A percentile compares a stretch with the other conserved stretches of the same genome.
These are phyloP conservation scores for Claviceps monticola DNA, from an alignment of 2,329 filamentous ascomycete species.

Conservation along the genomic window DNA sequence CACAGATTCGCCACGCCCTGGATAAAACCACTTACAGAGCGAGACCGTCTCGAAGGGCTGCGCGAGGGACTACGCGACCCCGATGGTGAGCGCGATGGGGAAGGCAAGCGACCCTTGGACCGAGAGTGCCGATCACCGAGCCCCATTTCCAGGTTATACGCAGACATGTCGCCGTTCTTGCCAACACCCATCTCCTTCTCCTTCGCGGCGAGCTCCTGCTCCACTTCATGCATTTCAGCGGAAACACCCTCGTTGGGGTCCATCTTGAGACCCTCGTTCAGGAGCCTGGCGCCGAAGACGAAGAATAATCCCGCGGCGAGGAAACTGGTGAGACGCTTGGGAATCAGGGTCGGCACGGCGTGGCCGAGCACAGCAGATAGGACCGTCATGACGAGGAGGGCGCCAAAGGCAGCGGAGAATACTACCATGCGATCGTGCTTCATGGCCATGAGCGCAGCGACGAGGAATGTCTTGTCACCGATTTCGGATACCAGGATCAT, in stretches of 20 bases:
- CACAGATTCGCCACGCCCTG: constrained; percentile 72
- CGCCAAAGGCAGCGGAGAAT: constrained; percentile 87
- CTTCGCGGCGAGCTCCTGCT: constrained; percentile 85
- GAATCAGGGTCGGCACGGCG: constrained; percentile 76
- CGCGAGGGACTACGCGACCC: constrained; percentile 48
- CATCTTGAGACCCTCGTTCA: constrained; percentile 82
- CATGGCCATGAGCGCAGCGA: constrained; percentile 98
- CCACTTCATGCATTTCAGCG: constrained; percentile 97
- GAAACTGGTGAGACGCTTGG: constrained; percentile 81
- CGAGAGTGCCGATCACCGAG: constrained; percentile 56
- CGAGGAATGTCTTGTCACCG: constrained; percentile 96
- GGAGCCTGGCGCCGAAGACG: constrained; percentile 71
- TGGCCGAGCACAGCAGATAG: constrained; percentile 88
- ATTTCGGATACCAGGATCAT: constrained; percentile 98
- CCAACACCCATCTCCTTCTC: constrained; percentile 57
- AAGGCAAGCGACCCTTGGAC: constrained; percentile 63
- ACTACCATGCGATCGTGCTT: constrained; percentile 87
- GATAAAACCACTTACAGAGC: constrained; percentile 26
- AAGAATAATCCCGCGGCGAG: constrained; percentile 77
- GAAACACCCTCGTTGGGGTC: constrained; percentile 76
- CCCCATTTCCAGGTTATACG: constrained; percentile 71
- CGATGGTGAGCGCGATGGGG: constrained; percentile 66
- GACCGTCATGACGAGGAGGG: constrained; percentile 86
- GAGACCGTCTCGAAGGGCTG: constrained; percentile 34
- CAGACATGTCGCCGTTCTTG: constrained; percentile 41